Base-by-base conservation (phyloP, 2,329 filamentous ascomycete species). In the Monosporascus sp. region DNA sequence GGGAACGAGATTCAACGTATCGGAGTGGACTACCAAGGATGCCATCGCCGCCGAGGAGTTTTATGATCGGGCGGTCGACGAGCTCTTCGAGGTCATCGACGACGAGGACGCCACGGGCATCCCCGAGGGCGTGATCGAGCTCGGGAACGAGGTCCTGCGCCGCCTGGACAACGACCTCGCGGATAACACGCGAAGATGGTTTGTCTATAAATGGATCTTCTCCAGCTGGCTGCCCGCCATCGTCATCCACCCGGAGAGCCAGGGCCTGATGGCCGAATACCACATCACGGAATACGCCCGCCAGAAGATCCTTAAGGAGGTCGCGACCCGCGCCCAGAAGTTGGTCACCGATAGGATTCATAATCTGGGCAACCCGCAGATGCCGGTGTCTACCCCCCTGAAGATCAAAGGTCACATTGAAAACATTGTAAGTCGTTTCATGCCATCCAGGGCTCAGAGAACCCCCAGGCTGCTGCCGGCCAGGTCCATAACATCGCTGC, bases 151-250 rank as follows among this genome's bases (percentile, higher is more conserved):
- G 58, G 90, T 97, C 55, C 74, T 96, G 45, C 80, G 81, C 54
- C 91, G 91, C 63, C 75, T 96, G 55, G 85, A 89, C 58, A 79
- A 79, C 59, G 85, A 87, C 60, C 82, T 82, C 58, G 84, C 89
- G 56, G 85, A 88, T 59, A 84, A 83, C 60, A 90, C 90, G 39
- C 84, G 90, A 57, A 85, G 85, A 61, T 95, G 92, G 75, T 81
- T 97, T 59, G 85, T 97, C 58, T 89, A 87, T 63, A 88, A 92
- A 66, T 99, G 93, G 85, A 85, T 97, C 57, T 96, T 97, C 68
- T 88, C 90, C 57, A 87, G 87, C 49, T 97, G 94, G 70, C 76
- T 97, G 37, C 80, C 90, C 47, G 87, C 89, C 62, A 87, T 90
- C 50, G 83, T 97, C 64, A 89, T 90, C 47, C 89, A 94, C 64